A percentile compares a stretch with the other conserved stretches of the same genome.
phyloP scores from a whole-genome alignment of 2,329 filamentous ascomycete genomes.

The Beauveria rudraprayagi region DNA sequence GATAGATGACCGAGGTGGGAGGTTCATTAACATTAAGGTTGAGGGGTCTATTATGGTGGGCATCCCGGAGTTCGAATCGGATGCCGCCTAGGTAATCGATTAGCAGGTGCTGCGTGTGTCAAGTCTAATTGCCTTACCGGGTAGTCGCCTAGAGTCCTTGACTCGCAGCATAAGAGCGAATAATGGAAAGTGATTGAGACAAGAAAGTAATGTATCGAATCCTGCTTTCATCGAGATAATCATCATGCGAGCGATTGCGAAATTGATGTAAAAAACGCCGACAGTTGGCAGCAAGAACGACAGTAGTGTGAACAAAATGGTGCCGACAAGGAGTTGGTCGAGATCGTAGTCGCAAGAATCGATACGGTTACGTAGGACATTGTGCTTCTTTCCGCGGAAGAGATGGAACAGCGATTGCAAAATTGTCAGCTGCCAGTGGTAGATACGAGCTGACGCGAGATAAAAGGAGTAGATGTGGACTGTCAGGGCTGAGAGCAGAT shows the following conservation, averaged over 20 bases:
- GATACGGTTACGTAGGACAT: constrained; percentile 92
- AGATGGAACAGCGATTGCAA: constrained; percentile 97
- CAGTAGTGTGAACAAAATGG: constrained; percentile 89
- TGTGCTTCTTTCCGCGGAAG: constrained; percentile 96
- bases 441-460: constrained; percentile 91
- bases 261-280: constrained; percentile 93
- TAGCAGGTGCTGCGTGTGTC: not conserved
- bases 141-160: constrained; percentile 84
- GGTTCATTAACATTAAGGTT: constrained; percentile 36
- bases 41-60: constrained; percentile 41
- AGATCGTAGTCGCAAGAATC: constrained; percentile 98
- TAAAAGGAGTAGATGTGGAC: constrained; percentile 98
- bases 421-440: constrained; percentile 97
- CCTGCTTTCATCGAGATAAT: constrained; percentile 90
- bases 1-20: constrained; percentile 73
- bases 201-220: constrained; percentile 86
- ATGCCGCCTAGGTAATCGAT: constrained; percentile 47
- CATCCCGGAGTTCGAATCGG: constrained; percentile 81
- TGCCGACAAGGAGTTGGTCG: constrained; percentile 91
- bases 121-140: constrained; percentile 46
- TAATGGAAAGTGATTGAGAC: constrained; percentile 92
- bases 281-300: constrained; percentile 95
- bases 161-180: constrained; percentile 94
- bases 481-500: constrained; percentile 83
- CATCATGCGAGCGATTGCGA: constrained; percentile 86